Conservation (phyloP, 306 rosid species). For the Casuarina equisetifolia region DNA sequence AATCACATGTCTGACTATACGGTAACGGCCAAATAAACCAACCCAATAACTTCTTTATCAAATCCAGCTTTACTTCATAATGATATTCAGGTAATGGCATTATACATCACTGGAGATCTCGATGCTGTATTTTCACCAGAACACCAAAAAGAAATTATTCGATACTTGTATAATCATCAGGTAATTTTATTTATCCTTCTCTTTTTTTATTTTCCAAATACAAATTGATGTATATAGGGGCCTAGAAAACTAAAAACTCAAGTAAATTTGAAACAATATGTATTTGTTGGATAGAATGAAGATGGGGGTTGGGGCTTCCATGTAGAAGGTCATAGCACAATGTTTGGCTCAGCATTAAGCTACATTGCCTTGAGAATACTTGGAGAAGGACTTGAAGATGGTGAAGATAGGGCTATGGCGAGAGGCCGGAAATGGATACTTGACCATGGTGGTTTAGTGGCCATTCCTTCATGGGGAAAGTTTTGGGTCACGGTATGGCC, state of each 20-base stretch:
- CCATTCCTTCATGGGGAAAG: conserved; percentile 75
- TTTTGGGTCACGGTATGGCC: conserved; percentile 54
- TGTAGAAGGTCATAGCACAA: conserved; percentile 61
- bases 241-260: background rate
- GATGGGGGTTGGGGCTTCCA: conserved; percentile 85
- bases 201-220: background rate
- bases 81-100: conserved; percentile 45
- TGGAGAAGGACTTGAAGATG: conserved; percentile 44
- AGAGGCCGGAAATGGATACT: conserved; percentile 60
- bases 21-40: no score
- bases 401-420: conserved; percentile 33
- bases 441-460: conserved; percentile 51
- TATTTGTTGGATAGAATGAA: conserved; percentile 42
- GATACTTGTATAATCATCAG: conserved; percentile 73
- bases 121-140: conserved; percentile 45
- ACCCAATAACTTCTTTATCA: background rate
- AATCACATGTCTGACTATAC: no score
- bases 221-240: background rate
- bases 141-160: conserved; percentile 55
- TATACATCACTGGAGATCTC: conserved; percentile 56
- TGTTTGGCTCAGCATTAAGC: conserved; percentile 63
- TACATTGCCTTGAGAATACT: conserved; percentile 63
- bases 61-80: background rate
- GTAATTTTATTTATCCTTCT: conserved; percentile 3
- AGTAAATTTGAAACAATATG: background rate